Base-by-base conservation (phyloP, 495 filamentous ascomycete genomes). In the Glonium stellatum region DNA sequence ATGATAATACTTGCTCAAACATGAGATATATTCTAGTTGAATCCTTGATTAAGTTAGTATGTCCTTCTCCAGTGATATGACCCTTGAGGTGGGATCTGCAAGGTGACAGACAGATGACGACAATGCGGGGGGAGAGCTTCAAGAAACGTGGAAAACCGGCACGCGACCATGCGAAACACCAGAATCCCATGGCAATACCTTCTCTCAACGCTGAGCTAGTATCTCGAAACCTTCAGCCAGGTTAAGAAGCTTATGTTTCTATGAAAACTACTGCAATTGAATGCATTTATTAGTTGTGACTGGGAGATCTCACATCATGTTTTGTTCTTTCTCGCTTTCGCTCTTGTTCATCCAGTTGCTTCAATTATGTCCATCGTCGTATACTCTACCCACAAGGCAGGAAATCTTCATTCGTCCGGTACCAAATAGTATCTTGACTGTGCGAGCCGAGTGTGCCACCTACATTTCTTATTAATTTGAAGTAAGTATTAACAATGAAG, bases 361-460 rank as follows among this genome's bases (percentile, higher is more conserved):
- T 23, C 58, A 65, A 12, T 25, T 60, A 13, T 55, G 18, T 12
- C 5, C 34, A 1, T 11, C 22, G 10, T 19, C 47, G n/a, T 31
- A 46, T 44, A 54, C 58, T 37, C 37, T 57, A 3, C 58, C 63
- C 13, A 55, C 59, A 13, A 54, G 58, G 19, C 63, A 61, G 55
- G 19, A 51, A 22, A 35, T 31, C 27, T 51, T 61, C 5, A 50
- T 60, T 8, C 22, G 31, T 4, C 39, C 18, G 21, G 39, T 36
- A 22, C 50, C 39, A 19, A 46, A 57, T 19, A 41, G 41, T 52
- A 44, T 67, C 10, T 46, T 57, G n/a, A 51, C 12, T 13, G 58
- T 68, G n/a, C 58, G 57, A 42, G 58, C 48, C 21, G 69, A 61
- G 69, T 71, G 52, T 12, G 67, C 48, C 21, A 13, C 15, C 23